phyloP scores from a whole-genome alignment of 2,329 filamentous ascomycete species.

The Cladosporium sp. region DNA sequence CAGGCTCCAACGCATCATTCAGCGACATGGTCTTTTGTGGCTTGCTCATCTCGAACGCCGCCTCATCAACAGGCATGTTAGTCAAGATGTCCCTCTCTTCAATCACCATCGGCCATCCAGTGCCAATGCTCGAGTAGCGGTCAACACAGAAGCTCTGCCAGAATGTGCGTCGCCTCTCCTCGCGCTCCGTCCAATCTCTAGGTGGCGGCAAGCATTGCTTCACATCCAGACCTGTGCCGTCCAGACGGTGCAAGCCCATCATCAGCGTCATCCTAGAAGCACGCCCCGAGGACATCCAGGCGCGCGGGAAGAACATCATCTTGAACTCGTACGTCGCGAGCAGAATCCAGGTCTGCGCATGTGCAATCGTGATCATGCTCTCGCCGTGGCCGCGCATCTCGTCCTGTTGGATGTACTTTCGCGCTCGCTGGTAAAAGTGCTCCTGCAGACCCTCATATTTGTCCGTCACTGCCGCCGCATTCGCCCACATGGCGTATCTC shows the following conservation, averaged over 20 bases:
- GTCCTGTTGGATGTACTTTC: constrained; percentile 87
- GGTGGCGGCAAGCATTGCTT: constrained; percentile 87
- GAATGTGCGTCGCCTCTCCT: constrained; percentile 88
- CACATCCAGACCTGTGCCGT: constrained; percentile 79
- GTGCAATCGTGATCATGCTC: constrained; percentile 78
- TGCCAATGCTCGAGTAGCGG: constrained; percentile 91
- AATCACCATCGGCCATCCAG: constrained; percentile 93
- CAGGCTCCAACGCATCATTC: constrained; percentile 66
- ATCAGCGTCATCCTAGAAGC: constrained; percentile 81
- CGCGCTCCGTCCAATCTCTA: constrained; percentile 89
- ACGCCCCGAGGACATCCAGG: constrained; percentile 88
- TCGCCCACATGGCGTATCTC: constrained; percentile 94
- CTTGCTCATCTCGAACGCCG: constrained; percentile 78
- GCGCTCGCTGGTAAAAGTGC: constrained; percentile 83
- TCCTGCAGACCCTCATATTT: constrained; percentile 78
- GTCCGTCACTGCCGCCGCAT: constrained; percentile 81
- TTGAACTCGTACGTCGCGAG: constrained; percentile 89
- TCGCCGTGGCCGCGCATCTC: constrained; percentile 93
- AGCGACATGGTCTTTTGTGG: constrained; percentile 71
- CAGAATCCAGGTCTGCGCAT: constrained; percentile 82
- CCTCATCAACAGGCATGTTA: constrained; percentile 78
- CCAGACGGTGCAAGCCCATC: constrained; percentile 87
- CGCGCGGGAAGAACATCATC: constrained; percentile 94
- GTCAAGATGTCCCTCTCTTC: constrained; percentile 91
- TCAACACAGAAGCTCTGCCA: constrained; percentile 94